Percentiles rank a stretch among this genome's conserved stretches.
phyloP scores from a whole-genome alignment of 345 rosid genomes.

The Eucalyptus sp. region DNA sequence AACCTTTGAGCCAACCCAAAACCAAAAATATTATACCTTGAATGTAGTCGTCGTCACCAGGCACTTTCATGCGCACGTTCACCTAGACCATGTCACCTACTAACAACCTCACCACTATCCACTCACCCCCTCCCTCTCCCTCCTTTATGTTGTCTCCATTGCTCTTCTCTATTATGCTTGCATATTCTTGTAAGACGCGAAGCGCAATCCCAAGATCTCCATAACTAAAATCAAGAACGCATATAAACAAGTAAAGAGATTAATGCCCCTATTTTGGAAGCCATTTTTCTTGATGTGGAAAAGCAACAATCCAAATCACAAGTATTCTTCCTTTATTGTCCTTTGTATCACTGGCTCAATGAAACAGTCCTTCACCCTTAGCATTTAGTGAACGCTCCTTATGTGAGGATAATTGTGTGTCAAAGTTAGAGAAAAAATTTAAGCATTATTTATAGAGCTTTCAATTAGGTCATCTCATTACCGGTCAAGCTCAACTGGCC shows the following conservation, averaged over 20 bases:
- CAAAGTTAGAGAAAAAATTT: too few species aligned
- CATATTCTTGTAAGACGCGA: neutral
- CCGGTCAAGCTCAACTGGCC: rapidly evolving
- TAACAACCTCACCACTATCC: neutral
- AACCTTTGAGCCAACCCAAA: neutral
- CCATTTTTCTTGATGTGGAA: too few species aligned
- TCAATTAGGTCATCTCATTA: rapidly evolving
- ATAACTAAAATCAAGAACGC: too few species aligned
- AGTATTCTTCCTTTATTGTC: too few species aligned
- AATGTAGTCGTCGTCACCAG: neutral
- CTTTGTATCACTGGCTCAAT: too few species aligned
- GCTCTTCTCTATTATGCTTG: neutral
- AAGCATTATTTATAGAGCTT: too few species aligned
- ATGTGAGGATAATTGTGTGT: too few species aligned
- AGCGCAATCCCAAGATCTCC: too few species aligned
- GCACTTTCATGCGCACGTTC: neutral
- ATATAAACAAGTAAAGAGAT: too few species aligned
- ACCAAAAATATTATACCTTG: neutral
- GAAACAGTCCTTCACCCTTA: too few species aligned
- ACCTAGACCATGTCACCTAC: neutral
- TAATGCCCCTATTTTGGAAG: too few species aligned
- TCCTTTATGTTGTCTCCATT: neutral
- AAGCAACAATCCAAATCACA: rapidly evolving
- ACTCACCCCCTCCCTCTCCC: neutral
- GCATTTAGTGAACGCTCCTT: rapidly evolving